Evolutionary conservation across 2,329 filamentous ascomycete species (phyloP).

Genomic region (Cytospora chrysosperma): DNA sequence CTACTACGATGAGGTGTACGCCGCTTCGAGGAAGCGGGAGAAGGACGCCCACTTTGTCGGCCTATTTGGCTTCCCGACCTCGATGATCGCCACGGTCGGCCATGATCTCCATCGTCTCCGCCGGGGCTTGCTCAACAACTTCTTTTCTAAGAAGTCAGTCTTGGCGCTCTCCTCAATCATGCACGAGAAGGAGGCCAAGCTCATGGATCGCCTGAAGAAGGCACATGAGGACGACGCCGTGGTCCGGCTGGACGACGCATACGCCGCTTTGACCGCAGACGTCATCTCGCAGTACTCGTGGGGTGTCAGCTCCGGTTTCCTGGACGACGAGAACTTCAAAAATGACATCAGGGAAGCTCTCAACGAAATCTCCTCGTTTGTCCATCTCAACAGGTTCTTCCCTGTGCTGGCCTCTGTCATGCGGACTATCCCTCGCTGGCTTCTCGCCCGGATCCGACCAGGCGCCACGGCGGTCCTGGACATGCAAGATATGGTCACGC

Average conservation of each 20-base stretch:
- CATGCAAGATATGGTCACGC: too few species aligned
- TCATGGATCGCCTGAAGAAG: not conserved
- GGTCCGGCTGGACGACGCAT: not conserved
- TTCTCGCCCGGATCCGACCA: too few species aligned
- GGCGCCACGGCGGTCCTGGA: too few species aligned
- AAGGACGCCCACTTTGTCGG: not conserved
- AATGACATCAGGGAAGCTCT: too few species aligned
- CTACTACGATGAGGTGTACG: not conserved
- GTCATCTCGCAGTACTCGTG: not conserved
- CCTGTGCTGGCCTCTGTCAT: too few species aligned
- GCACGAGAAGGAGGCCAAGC: not conserved
- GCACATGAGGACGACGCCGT: not conserved
- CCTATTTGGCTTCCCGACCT: not conserved
- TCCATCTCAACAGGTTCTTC: too few species aligned
- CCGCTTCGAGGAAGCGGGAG: not conserved
- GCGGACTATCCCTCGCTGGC: too few species aligned
- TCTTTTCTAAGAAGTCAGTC: conserved; percentile 1
- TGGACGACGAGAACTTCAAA: too few species aligned
- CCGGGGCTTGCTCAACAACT: not conserved
- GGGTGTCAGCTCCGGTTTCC: too few species aligned
- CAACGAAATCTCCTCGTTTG: too few species aligned
- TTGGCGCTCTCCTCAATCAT: not conserved
- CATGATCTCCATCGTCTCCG: not conserved
- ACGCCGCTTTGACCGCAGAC: not conserved
- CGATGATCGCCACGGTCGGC: not conserved